Evolutionary conservation across 164 flowering plant species (phyloP).

Genomic region (Taxillus chinensis): DNA sequence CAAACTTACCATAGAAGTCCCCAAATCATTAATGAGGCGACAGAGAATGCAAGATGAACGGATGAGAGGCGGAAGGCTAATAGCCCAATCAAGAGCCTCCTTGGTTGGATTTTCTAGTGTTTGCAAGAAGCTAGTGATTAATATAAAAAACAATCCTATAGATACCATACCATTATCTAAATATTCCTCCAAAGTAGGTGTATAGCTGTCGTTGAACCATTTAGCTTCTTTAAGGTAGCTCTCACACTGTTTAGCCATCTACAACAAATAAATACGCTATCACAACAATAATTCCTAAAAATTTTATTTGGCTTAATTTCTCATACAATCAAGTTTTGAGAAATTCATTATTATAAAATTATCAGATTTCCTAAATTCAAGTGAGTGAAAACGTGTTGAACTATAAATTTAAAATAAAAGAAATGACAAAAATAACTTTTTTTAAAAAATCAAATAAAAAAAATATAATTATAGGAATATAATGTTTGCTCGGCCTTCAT

Average conservation of each 20-base stretch:
- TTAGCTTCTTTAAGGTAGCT: slow-evolving; percentile 21
- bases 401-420: too few relatives aligned
- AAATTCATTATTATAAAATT: too few relatives aligned
- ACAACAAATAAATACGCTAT: background rate
- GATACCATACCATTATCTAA: slow-evolving; percentile 19
- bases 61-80: slow-evolving; percentile 2
- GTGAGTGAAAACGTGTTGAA: too few relatives aligned
- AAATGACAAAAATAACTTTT: too few relatives aligned
- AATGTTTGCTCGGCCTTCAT: too few relatives aligned
- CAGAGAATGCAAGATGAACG: slow-evolving; percentile 10
- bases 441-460: too few relatives aligned
- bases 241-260: slow-evolving; percentile 21
- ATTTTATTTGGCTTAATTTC: too few relatives aligned
- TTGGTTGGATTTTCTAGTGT: slow-evolving; percentile 1
- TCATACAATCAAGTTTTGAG: too few relatives aligned
- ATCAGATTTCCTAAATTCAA: too few relatives aligned
- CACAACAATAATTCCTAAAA: too few relatives aligned
- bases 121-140: slow-evolving; percentile 3
- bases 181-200: slow-evolving; percentile 22
- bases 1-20: slow-evolving; percentile 15
- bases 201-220: slow-evolving; percentile 17
- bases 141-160: background rate
- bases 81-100: slow-evolving; percentile 8
- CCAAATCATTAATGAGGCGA: slow-evolving; percentile 25
- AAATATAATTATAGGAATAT: too few relatives aligned